phyloP scores from a whole-genome alignment of 768 basidiomycete genomes.

The Trametes cinnabarina region DNA sequence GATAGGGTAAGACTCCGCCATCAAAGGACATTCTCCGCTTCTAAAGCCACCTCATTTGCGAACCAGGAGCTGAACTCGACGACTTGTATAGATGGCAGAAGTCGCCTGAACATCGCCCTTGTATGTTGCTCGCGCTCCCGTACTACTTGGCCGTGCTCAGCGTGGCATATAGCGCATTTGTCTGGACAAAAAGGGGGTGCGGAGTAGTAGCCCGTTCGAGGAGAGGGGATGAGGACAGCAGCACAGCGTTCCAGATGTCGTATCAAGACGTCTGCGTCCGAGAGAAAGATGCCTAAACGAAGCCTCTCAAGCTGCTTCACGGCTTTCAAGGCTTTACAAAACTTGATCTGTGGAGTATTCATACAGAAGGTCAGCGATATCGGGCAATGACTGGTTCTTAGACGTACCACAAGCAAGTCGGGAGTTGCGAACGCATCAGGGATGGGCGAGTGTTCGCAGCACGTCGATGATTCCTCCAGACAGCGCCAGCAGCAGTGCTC shows the following conservation, averaged over 20 bases:
- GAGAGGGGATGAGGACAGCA: not conserved
- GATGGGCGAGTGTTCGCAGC: slow-evolving; percentile 61
- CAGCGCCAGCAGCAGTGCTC: slow-evolving; percentile 61
- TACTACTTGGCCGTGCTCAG: slow-evolving; percentile 30
- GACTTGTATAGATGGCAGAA: slow-evolving; percentile 42
- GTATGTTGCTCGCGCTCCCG: slow-evolving; percentile 48
- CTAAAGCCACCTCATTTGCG: slow-evolving; percentile 11
- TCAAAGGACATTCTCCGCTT: not conserved
- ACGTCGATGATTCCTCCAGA: slow-evolving; percentile 57
- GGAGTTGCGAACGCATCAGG: slow-evolving; percentile 46
- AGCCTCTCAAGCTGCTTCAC: slow-evolving; percentile 48
- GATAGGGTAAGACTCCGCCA: not conserved
- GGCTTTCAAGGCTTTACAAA: slow-evolving; percentile 43
- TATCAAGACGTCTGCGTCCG: slow-evolving; percentile 48
- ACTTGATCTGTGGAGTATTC: slow-evolving; percentile 37
- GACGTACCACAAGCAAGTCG: slow-evolving; percentile 51
- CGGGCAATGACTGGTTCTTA: not conserved
- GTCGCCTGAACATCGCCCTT: slow-evolving; percentile 43
- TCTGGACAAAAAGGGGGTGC: slow-evolving; percentile 26
- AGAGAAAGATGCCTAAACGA: slow-evolving; percentile 63
- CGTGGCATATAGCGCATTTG: slow-evolving; percentile 37
- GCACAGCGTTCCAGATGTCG: slow-evolving; percentile 37
- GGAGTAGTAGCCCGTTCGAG: not conserved
- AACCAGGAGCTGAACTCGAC: slow-evolving; percentile 58
- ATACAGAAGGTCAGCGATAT: not conserved